Base-by-base conservation (phyloP, 192 early-diverging fungal genomes). In the Gigaspora rosea region DNA sequence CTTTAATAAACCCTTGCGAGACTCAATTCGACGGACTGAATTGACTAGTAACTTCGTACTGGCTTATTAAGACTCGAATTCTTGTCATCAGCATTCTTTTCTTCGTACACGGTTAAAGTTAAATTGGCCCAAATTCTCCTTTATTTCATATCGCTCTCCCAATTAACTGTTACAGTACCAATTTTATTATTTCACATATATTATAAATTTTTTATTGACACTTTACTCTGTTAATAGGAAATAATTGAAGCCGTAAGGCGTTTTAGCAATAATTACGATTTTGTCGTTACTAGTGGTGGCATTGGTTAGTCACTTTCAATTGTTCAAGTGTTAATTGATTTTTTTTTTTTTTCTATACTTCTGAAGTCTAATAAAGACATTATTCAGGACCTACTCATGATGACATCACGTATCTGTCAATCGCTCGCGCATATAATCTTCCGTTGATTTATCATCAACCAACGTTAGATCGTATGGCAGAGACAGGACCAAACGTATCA, bases 221-320 rank as follows among this genome's bases (percentile, higher is more conserved):
- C 16, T 77, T 27, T 82, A 0, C 85, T 88, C 73, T 32, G 65
- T 12, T 51, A 61, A 50, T 35, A 67, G 1, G 66, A 65, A 8
- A 91, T 91, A 35, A 77, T 75, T 10, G 80, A 84, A 58, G 79
- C 87, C 8, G 81, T 92, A 0, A 76, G 62, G 56, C 77, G 78
- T 1, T 80, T 94, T 13, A 86, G 88, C 4, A 67, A 52, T 9
- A 65, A 56, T 8, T 87, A 85, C 78, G 81, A 85, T 71, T 73
- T 90, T 16, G 93, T 93, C 16, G 85, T 94, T 68, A 94, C 93
- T 27, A 89, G 85, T 73, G 93, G 93, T 35, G 93, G 93, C 10
- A 92, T 93, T 56, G 91, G 92, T 49, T 82, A 74, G 10, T 66
- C 51, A 6, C 54, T 46, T 74, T 58, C 49, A 46, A 56, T 58